These are phyloP conservation scores for Golubevia pallescens DNA, from an alignment of 1,284 basidiomycete species.

Conservation along the genomic window DNA sequence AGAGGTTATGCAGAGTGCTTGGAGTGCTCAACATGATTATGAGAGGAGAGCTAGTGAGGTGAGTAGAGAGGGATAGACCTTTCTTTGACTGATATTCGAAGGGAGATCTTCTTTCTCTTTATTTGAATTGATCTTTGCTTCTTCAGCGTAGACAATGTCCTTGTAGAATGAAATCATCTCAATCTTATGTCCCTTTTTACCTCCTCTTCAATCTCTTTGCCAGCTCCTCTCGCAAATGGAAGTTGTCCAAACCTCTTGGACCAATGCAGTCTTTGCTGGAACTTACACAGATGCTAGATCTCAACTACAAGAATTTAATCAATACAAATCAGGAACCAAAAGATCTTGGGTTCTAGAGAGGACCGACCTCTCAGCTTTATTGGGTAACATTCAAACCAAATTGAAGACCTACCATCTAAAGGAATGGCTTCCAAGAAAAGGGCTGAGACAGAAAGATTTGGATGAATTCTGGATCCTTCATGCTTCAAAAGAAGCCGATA, in stretches of 20 bases:
- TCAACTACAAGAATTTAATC: slow-evolving; percentile 76
- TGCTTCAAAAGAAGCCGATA: slow-evolving; percentile 76
- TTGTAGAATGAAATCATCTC: no score
- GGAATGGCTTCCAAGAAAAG: slow-evolving; percentile 39
- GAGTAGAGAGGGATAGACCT: slow-evolving; percentile 36
- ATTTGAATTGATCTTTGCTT: no score
- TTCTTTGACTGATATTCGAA: no score
- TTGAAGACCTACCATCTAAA: slow-evolving; percentile 81
- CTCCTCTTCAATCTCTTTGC: slow-evolving; percentile 69
- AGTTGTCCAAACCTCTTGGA: slow-evolving; percentile 72
- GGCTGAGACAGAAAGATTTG: slow-evolving; percentile 70
- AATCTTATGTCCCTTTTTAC: slow-evolving; percentile 69
- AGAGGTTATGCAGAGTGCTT: slow-evolving; percentile 80
- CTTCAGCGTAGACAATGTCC: no score
- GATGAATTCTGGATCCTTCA: slow-evolving; percentile 80
- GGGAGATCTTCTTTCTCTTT: no score
- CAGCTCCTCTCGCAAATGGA: slow-evolving; percentile 29
- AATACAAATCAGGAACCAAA: slow-evolving; percentile 85
- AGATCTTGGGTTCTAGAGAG: slow-evolving; percentile 86
- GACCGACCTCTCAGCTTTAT: slow-evolving; percentile 84
- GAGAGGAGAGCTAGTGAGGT: slow-evolving; percentile 82
- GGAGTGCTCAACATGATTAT: slow-evolving; percentile 84
- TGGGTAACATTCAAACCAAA: slow-evolving; percentile 93
- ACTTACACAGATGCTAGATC: slow-evolving; percentile 84
- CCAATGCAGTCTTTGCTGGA: slow-evolving; percentile 71